These are phyloP conservation scores for Chytriomyces sp. DNA, from an alignment of 192 early-diverging fungal genomes.

Conservation along the genomic window DNA sequence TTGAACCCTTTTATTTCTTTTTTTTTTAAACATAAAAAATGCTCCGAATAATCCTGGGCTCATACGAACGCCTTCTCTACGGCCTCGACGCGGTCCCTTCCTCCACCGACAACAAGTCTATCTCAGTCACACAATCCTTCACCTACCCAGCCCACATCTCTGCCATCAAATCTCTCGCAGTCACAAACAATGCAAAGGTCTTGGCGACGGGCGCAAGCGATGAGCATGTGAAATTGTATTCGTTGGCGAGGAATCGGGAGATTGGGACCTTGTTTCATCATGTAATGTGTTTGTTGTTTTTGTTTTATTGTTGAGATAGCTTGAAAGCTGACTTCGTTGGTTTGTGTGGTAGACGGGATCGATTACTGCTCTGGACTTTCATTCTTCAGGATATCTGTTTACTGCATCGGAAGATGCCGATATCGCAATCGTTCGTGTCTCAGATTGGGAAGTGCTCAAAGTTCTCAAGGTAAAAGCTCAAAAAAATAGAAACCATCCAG, in stretches of 20 bases:
- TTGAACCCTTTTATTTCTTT: too few relatives aligned
- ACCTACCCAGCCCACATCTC: slow-evolving; percentile 95
- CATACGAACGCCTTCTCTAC: slow-evolving; percentile 97
- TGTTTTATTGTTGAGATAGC: background rate
- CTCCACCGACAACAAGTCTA: slow-evolving; percentile 20
- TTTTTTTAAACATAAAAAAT: too few relatives aligned
- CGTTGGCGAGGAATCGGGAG: slow-evolving; percentile 85
- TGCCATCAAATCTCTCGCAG: slow-evolving; percentile 85
- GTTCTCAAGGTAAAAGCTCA: slow-evolving; percentile 59
- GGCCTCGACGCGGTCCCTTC: slow-evolving; percentile 67
- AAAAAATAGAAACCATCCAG: background rate
- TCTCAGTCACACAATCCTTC: slow-evolving; percentile 73
- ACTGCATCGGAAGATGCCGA: slow-evolving; percentile 88
- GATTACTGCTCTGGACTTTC: slow-evolving; percentile 85
- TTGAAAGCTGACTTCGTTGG: background rate
- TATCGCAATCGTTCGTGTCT: slow-evolving; percentile 87
- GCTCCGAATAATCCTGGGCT: too few relatives aligned
- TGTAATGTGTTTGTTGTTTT: too few relatives aligned
- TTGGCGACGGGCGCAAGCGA: slow-evolving; percentile 96
- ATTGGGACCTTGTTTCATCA: slow-evolving; percentile 91
- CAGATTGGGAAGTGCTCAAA: slow-evolving; percentile 97
- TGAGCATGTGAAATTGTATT: slow-evolving; percentile 92
- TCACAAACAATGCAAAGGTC: slow-evolving; percentile 49
- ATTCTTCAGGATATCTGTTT: slow-evolving; percentile 82
- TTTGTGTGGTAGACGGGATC: slow-evolving; percentile 62